Evolutionary conservation across 2,329 filamentous ascomycete genomes (phyloP).

Genomic region (Tympanopsis confertula): DNA sequence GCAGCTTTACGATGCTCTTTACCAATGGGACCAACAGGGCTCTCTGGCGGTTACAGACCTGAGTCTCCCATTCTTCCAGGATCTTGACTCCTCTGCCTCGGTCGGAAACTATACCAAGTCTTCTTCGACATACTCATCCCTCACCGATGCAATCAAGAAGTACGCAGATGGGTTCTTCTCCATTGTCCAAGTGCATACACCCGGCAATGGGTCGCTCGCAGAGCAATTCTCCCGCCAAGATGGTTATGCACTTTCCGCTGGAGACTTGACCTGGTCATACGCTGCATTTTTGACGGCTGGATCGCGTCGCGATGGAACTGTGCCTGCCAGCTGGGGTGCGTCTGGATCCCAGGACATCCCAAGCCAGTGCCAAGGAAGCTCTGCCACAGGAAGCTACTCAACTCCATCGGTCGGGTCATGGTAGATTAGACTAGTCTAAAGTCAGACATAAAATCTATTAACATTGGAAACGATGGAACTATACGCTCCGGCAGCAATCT

Average conservation of each 20-base stretch:
- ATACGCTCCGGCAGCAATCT: too few relatives aligned
- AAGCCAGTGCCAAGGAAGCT: too few relatives aligned
- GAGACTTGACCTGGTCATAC: conserved; percentile 65
- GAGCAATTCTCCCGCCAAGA: conserved; percentile 52
- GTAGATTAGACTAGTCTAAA: too few relatives aligned
- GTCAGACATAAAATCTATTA: too few relatives aligned
- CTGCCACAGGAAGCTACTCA: too few relatives aligned
- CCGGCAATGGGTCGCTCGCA: conserved; percentile 47
- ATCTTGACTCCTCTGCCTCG: conserved; percentile 43
- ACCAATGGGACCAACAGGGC: conserved; percentile 54
- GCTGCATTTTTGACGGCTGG: conserved; percentile 14
- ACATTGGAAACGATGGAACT: too few relatives aligned
- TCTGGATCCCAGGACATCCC: too few relatives aligned
- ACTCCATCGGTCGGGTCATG: too few relatives aligned
- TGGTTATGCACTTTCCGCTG: conserved; percentile 46
- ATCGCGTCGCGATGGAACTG: conserved; percentile 11
- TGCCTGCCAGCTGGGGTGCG: conserved; percentile 4
- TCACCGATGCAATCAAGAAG: conserved; percentile 46
- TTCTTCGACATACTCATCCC: conserved; percentile 46
- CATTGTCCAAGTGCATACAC: conserved; percentile 34
- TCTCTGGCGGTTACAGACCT: conserved; percentile 51
- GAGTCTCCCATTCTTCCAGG: conserved; percentile 62
- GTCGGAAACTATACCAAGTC: conserved; percentile 54
- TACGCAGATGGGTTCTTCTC: conserved; percentile 50
- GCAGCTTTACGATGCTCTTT: conserved; percentile 66